A percentile compares a stretch with the other conserved stretches of the same genome.
Conservation (phyloP, 345 rosid species). For the Gossypium anomalum region DNA sequence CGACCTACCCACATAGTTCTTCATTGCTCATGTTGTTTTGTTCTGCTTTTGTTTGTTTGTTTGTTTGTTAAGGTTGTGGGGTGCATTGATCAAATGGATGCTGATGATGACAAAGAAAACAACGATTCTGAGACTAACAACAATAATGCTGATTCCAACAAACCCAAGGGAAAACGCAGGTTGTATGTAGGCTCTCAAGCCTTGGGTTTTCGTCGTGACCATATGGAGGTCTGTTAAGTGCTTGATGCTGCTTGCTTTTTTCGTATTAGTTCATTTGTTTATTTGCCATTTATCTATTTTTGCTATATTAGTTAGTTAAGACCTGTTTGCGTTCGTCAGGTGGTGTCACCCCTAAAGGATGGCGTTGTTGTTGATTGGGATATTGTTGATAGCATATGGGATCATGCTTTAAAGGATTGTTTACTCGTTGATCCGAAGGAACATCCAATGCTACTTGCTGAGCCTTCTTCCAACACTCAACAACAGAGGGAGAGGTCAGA, state of each 20-base stretch:
- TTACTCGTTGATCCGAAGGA: slow-evolving; percentile 81
- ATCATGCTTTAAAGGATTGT: slow-evolving; percentile 89
- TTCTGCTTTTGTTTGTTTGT: not conserved
- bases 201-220: slow-evolving; percentile 77
- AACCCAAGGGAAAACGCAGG: slow-evolving; percentile 61
- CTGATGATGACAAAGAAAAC: slow-evolving; percentile 48
- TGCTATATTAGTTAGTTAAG: slow-evolving; percentile 12
- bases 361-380: slow-evolving; percentile 97
- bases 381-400: slow-evolving; percentile 92
- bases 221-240: slow-evolving; percentile 75
- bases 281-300: not conserved
- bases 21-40: not conserved
- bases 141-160: slow-evolving; percentile 46
- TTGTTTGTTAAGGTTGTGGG: slow-evolving; percentile 70
- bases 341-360: slow-evolving; percentile 83
- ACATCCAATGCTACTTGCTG: slow-evolving; percentile 96
- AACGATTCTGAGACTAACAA: slow-evolving; percentile 50
- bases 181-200: slow-evolving; percentile 90
- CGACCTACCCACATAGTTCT: not conserved
- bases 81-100: slow-evolving; percentile 84
- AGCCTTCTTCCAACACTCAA: slow-evolving; percentile 81
- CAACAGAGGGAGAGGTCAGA: slow-evolving; percentile 88
- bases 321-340: slow-evolving; percentile 34
- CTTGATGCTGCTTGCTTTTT: not conserved
- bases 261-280: not conserved